Conservation (phyloP, 805 yeast genomes). For the Debaryomyces maramus region DNA sequence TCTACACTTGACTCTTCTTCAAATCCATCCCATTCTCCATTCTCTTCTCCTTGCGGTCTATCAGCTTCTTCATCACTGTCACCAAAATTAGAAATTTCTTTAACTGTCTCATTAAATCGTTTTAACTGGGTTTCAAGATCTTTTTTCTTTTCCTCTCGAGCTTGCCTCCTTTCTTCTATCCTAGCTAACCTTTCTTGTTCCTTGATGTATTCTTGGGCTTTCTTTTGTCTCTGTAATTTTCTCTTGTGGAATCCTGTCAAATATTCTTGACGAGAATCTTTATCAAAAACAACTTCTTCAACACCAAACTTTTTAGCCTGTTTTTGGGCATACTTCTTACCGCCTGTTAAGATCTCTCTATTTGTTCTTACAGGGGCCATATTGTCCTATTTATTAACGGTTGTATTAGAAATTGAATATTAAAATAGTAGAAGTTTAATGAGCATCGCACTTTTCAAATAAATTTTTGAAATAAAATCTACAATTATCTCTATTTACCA, state of each 20-base stretch:
- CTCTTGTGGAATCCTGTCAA: constrained; percentile 96
- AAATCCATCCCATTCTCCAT: constrained; percentile 46
- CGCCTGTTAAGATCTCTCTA: constrained; percentile 86
- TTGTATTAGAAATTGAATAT: no score
- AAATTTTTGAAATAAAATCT: neutral
- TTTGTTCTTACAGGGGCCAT: constrained; percentile 47
- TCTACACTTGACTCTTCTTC: constrained; percentile 23
- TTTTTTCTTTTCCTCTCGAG: constrained; percentile 69
- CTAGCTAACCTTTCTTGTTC: constrained; percentile 74
- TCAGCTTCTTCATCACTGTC: constrained; percentile 22
- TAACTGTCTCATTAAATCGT: constrained; percentile 51
- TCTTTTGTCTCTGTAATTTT: constrained; percentile 82
- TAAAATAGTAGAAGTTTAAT: constrained; percentile 5
- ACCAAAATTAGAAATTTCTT: constrained; percentile 22
- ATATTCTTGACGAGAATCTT: constrained; percentile 75
- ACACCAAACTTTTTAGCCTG: constrained; percentile 67
- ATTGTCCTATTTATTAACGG: constrained; percentile 5
- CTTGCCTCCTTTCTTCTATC: constrained; percentile 71
- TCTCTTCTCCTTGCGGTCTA: constrained; percentile 13
- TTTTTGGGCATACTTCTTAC: constrained; percentile 72
- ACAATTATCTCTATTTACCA: no score
- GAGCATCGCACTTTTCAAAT: constrained; percentile 12
- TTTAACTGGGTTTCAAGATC: constrained; percentile 64
- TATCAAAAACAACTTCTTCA: constrained; percentile 83
- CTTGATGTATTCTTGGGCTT: constrained; percentile 71